Evolutionary conservation across 2,329 filamentous ascomycete genomes (phyloP).

Genomic region (Pseudocercospora vitis): DNA sequence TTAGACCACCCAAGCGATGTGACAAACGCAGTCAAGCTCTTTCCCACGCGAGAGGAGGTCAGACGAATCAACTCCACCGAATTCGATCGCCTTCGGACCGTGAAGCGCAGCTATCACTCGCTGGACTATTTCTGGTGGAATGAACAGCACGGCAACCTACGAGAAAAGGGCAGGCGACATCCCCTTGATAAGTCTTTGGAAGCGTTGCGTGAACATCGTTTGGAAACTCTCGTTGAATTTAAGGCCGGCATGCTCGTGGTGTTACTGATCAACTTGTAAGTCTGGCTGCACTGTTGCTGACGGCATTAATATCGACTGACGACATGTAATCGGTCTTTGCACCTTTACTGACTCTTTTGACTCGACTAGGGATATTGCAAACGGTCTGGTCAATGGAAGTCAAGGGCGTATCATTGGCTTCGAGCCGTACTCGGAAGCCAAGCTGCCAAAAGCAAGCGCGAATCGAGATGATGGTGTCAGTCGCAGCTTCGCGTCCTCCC

Average conservation of each 20-base stretch:
- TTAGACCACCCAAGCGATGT: conserved; percentile 43
- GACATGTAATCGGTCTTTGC: too few species aligned
- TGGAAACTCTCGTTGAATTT: conserved; percentile 46
- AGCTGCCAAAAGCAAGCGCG: conserved; percentile 22
- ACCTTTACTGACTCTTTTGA: not conserved
- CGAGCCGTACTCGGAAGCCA: conserved; percentile 19
- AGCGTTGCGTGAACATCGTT: conserved; percentile 43
- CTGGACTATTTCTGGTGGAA: conserved; percentile 44
- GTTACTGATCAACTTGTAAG: conserved; percentile 51
- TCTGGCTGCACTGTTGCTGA: not conserved
- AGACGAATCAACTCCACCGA: conserved; percentile 22
- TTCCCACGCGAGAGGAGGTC: conserved; percentile 29
- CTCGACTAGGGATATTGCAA: conserved; percentile 33
- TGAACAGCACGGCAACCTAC: conserved; percentile 18
- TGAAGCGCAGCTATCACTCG: conserved; percentile 33
- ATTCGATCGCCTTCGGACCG: conserved; percentile 14
- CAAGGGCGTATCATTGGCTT: conserved; percentile 50
- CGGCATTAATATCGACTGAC: too few species aligned
- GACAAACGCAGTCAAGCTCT: conserved; percentile 37
- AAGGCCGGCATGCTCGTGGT: conserved; percentile 56
- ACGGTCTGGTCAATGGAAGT: conserved; percentile 51
- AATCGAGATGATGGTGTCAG: not conserved
- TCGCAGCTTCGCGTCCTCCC: conserved; percentile 8
- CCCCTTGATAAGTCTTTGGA: conserved; percentile 33
- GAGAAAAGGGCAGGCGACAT: conserved; percentile 17